Evolutionary conservation across 208 protist species (phyloP), one percentile per base, ranked within the genome.

Genomic region (Tritrichomonas musculus): DNA sequence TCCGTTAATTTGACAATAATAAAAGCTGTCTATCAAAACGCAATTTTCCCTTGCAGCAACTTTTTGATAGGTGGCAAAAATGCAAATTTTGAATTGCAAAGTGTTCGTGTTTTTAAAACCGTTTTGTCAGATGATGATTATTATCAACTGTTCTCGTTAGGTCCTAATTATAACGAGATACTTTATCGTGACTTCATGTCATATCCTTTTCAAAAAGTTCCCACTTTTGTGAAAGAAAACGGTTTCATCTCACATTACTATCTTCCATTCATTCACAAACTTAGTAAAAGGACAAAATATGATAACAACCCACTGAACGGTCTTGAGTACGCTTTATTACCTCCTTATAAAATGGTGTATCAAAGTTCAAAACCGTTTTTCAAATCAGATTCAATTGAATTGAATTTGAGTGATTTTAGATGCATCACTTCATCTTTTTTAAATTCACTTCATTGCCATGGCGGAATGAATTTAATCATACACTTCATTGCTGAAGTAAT

Each of bases 151-250:
- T 82, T 82, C 41, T 36, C 73, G 44, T 30, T 82, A 17, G 73
- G 73, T n/a, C 73, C 73, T 50, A 82, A 82, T 50, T 82, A 82
- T 39, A 82, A 47, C 14, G 73, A 82, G 30, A 50, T 82, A 27
- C 20, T 82, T 9, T 27, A 50, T 82, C 33, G 27, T 30, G 41
- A 82, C 30, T 41, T 82, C 0, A 82, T 50, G 17, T 20, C 33
- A 50, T 47, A 50, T 30, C 14, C 33, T 50, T 50, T 0, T 50
- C 11, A 82, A 20, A 13, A 82, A 41, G 27, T 50, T 50, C 73
- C 33, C 8, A 17, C 33, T 20, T 82, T 82, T 41, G 17, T 47
- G 11, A 82, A 33, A 3, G 41, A 82, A 30, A 82, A 25, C 0
- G 73, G 73, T n/a, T 82, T 47, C 27, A 39, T 82, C 0, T 82